Evolutionary conservation across 2,329 filamentous ascomycete genomes (phyloP).

Genomic region (Colletotrichum plurivorum): DNA sequence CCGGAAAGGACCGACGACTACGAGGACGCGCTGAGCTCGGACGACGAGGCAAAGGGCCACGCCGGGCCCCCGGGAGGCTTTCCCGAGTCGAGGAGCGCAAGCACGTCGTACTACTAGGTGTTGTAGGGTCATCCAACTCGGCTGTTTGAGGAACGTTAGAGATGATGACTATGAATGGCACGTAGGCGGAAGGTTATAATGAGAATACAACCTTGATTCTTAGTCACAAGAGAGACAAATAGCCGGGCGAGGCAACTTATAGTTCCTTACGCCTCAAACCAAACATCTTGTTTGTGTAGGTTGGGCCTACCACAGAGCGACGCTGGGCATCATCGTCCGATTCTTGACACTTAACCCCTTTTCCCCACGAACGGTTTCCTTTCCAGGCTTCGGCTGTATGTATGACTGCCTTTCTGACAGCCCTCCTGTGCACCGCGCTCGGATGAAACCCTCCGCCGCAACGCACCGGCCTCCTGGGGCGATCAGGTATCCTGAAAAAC

Average conservation of each 20-base stretch:
- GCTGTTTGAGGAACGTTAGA: slow-evolving; percentile 24
- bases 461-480: background rate
- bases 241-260: background rate
- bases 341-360: background rate
- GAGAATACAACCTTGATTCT: slow-evolving; percentile 32
- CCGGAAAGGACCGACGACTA: slow-evolving; percentile 58
- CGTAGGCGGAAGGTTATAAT: slow-evolving; percentile 20
- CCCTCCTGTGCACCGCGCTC: slow-evolving; percentile 7
- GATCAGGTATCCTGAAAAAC: slow-evolving; percentile 9
- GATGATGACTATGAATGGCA: slow-evolving; percentile 13
- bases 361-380: slow-evolving; percentile 11
- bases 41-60: slow-evolving; percentile 52
- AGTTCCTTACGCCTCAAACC: background rate
- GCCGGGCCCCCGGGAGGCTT: slow-evolving; percentile 63
- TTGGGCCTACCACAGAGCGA: background rate
- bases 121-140: slow-evolving; percentile 15
- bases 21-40: slow-evolving; percentile 54
- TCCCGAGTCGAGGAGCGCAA: slow-evolving; percentile 60
- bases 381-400: background rate
- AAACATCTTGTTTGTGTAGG: too few relatives aligned
- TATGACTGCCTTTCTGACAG: slow-evolving; percentile 8
- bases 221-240: background rate
- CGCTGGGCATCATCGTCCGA: slow-evolving; percentile 20
- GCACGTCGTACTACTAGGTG: slow-evolving; percentile 54
- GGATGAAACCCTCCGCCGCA: slow-evolving; percentile 27